These are phyloP conservation scores for Puccinia polysora DNA, from an alignment of 1,284 basidiomycete genomes.

Conservation along the genomic window DNA sequence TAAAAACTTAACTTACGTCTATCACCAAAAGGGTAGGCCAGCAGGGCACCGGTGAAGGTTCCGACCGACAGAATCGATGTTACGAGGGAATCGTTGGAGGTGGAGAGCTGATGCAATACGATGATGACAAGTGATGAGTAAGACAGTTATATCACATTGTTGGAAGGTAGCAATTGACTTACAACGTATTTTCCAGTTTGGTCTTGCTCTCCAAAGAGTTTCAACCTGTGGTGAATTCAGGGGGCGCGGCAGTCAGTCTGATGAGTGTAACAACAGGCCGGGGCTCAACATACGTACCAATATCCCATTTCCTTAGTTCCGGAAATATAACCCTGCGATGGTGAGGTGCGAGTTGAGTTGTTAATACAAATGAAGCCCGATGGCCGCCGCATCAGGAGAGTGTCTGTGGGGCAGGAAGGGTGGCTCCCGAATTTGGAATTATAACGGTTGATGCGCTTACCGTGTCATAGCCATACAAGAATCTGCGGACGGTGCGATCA, in stretches of 20 bases:
- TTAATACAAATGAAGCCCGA: background rate
- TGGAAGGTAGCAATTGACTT: background rate
- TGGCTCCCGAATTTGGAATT: background rate
- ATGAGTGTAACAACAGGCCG: background rate
- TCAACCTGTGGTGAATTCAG: background rate
- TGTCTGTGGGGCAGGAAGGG: background rate
- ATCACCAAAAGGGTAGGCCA: conserved; percentile 42
- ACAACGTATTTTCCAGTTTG: conserved; percentile 11
- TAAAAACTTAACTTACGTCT: conserved; percentile 16
- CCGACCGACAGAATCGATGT: conserved; percentile 39
- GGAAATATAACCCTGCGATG: conserved; percentile 43
- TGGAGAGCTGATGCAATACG: conserved; percentile 7
- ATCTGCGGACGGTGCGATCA: background rate
- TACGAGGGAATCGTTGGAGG: conserved; percentile 37
- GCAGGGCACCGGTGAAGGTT: conserved; percentile 28
- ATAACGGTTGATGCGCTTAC: background rate
- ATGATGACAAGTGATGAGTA: background rate
- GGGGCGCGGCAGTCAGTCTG: background rate
- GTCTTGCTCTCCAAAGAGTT: conserved; percentile 17
- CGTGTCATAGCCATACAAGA: conserved; percentile 43
- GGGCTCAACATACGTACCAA: conserved; percentile 8
- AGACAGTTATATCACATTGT: background rate
- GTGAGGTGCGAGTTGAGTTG: too few species aligned
- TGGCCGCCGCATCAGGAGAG: background rate
- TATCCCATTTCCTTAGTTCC: conserved; percentile 42